Base-by-base conservation (phyloP, 495 filamentous ascomycete species). In the Achaetomiella virescens region DNA sequence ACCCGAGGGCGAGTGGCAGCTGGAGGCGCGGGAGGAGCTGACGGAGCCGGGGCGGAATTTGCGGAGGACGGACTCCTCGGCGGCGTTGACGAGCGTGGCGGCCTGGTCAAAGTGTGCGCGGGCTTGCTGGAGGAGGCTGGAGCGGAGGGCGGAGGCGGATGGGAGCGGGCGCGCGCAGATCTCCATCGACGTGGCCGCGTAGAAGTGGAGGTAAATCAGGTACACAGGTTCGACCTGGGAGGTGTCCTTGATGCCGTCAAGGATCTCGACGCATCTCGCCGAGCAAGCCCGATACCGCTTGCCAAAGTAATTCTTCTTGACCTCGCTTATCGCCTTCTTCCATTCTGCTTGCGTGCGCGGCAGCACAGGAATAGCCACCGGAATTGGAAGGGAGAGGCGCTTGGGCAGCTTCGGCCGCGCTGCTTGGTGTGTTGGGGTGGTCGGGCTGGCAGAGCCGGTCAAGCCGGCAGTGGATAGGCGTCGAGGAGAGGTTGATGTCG, bases 191-290 rank as follows among this genome's bases (percentile, higher is more conserved):
- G 72, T 73, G 2, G 79, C 79, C 8, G 77, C 77, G 48, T 78
- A 80, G 61, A 81, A 82, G 51, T 74, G 75, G 6, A 82, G 63
- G 54, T 81, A 79, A 43, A 81, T 78, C 7, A 74, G 66, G 61
- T 78, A 74, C 14, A 77, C 50, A 14, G 79, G 76, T 48, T 79
- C 75, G 35, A 74, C 61, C 11, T 70, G 58, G 8, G 68, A 61
- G 44, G 57, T 47, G 45, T 75, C 70, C 55, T 69, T 75, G 54
- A 77, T 60, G 57, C 60, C 68, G 37, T 75, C 71, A 37, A 79
- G 67, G 36, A 79, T 67, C 54, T 79, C 75, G 36, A 65, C 62
- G 56, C 76, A 79, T 48, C 68, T 62, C 25, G 72, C 66, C 33
- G 73, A 72, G 54, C 76, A 79, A 2, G 72, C 69, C 6, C 75